phyloP scores from a whole-genome alignment of 805 yeast species.

The Zygoascus flipseniorum region DNA sequence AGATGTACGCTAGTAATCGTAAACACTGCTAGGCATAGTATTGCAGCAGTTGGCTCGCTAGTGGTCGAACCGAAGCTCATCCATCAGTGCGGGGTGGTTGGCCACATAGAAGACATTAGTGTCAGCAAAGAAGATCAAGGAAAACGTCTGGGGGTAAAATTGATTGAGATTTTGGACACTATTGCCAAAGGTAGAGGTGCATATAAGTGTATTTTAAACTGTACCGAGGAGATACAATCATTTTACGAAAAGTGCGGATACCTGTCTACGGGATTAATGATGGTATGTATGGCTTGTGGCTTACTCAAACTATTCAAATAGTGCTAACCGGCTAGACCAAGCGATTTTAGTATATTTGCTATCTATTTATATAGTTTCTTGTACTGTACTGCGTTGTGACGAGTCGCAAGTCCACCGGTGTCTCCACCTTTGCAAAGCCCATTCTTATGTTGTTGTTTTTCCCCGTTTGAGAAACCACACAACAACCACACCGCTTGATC shows the following conservation, averaged over 20 bases:
- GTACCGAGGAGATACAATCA: constrained; percentile 7
- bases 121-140: constrained; percentile 12
- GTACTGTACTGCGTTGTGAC: too few species aligned
- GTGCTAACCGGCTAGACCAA: not conserved
- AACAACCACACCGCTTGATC: not conserved
- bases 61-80: constrained; percentile 14
- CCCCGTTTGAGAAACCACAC: not conserved
- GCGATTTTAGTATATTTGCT: not conserved
- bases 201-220: constrained; percentile 17
- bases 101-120: constrained; percentile 17
- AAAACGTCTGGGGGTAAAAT: constrained; percentile 11
- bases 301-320: not conserved
- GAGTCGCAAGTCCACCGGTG: too few species aligned
- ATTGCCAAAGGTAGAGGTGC: constrained; percentile 12
- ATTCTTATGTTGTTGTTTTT: not conserved
- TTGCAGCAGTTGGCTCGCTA: constrained; percentile 14
- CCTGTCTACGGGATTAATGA: constrained; percentile 12
- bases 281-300: constrained; percentile 7
- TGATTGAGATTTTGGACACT: constrained; percentile 8
- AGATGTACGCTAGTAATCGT: constrained; percentile 10
- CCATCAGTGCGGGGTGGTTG: constrained; percentile 14
- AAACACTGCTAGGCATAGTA: not conserved
- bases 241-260: constrained; percentile 13
- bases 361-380: not conserved
- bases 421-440: too few species aligned